phyloP scores from a whole-genome alignment of 2,329 filamentous ascomycete genomes.

The Rachicladosporium sp. region DNA sequence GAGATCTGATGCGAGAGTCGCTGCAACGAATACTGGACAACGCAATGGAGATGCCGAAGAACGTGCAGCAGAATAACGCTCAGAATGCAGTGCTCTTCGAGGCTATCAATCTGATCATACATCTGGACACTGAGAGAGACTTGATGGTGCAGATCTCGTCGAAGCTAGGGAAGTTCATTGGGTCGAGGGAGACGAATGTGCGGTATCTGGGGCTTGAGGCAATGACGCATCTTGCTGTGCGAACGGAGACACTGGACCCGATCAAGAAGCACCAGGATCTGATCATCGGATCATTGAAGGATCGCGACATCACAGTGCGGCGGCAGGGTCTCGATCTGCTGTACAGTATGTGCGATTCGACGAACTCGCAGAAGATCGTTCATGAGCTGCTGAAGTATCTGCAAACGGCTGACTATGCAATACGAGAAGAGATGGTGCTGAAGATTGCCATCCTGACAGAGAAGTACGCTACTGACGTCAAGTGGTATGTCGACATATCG shows the following conservation, averaged over 20 bases:
- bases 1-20: constrained; percentile 82
- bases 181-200: constrained; percentile 93
- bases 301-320: constrained; percentile 92
- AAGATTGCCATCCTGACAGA: constrained; percentile 98
- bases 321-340: constrained; percentile 89
- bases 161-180: constrained; percentile 85
- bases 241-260: constrained; percentile 85
- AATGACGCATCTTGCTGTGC: constrained; percentile 93
- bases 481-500: constrained; percentile 99
- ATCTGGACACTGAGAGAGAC: constrained; percentile 85
- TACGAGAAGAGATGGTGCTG: constrained; percentile 96
- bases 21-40: constrained; percentile 82
- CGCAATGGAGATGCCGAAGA: constrained; percentile 89
- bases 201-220: constrained; percentile 91
- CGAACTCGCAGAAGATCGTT: constrained; percentile 89
- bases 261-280: constrained; percentile 98
- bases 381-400: constrained; percentile 87
- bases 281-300: constrained; percentile 85
- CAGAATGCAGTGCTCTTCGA: constrained; percentile 97
- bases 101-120: constrained; percentile 96
- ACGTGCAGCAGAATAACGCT: constrained; percentile 97
- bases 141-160: constrained; percentile 94
- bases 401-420: constrained; percentile 92
- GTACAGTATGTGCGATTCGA: constrained; percentile 98
- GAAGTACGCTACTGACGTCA: constrained; percentile 94